A percentile compares a stretch with the other conserved stretches of the same genome.
phyloP scores from a whole-genome alignment of 2,329 filamentous ascomycete genomes.

The Eutypa lata region DNA sequence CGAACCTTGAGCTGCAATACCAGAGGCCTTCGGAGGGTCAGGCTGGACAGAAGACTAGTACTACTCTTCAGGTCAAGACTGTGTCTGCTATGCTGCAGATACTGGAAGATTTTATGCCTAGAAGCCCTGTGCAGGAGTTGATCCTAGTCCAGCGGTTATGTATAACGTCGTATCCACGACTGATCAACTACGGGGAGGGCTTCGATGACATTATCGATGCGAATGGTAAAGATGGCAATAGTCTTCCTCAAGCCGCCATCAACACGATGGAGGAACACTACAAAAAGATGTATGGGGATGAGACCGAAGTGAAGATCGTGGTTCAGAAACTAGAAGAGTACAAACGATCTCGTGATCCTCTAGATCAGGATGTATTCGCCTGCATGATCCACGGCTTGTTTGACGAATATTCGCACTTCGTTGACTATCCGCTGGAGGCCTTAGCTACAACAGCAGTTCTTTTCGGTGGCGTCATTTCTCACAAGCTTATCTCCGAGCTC shows the following conservation, averaged over 20 bases:
- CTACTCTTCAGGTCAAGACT: slow-evolving; percentile 79
- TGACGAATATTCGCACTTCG: slow-evolving; percentile 94
- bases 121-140: slow-evolving; percentile 62
- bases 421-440: slow-evolving; percentile 93
- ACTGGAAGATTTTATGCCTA: slow-evolving; percentile 66
- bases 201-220: slow-evolving; percentile 87
- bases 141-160: slow-evolving; percentile 81
- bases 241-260: slow-evolving; percentile 74
- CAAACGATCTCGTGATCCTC: slow-evolving; percentile 79
- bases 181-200: slow-evolving; percentile 95
- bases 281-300: slow-evolving; percentile 94
- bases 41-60: slow-evolving; percentile 56
- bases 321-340: slow-evolving; percentile 81
- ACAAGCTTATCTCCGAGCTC: slow-evolving; percentile 84
- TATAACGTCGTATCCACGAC: slow-evolving; percentile 85
- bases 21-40: slow-evolving; percentile 67
- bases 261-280: slow-evolving; percentile 96
- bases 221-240: slow-evolving; percentile 79
- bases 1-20: slow-evolving; percentile 71
- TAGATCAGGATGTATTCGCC: slow-evolving; percentile 91
- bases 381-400: slow-evolving; percentile 99
- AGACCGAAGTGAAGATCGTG: slow-evolving; percentile 81
- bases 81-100: slow-evolving; percentile 78
- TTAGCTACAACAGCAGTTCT: slow-evolving; percentile 93
- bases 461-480: slow-evolving; percentile 94